Evolutionary conservation across 371 early-diverging fungal species (phyloP), one percentile per base, ranked within the genome.

Genomic region (Mucor circinelloides): DNA sequence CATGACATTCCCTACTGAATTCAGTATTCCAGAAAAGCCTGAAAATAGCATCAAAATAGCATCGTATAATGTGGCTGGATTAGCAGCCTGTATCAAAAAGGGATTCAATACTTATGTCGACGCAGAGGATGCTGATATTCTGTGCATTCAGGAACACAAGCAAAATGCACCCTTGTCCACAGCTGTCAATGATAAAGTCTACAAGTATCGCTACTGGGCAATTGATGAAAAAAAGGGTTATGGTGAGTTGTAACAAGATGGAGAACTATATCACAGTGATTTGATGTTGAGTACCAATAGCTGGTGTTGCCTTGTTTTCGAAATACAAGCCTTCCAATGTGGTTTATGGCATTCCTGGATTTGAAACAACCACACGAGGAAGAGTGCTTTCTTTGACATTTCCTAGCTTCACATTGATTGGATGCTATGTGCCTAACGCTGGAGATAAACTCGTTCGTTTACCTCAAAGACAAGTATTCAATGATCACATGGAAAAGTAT

Each of bases 131-230:
- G 89, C 97, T 0, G 95, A 94, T 74, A 84, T 97, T 30, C 52
- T 96, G 3, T 94, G 93, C 71, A 54, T 97, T 19, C 95, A 95
- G 72, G 96, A 97, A 69, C 93, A 93, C 42, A 96, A 97, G 73
- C 74, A 92, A 21, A 89, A 89, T 69, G 82, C 80, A 56, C 82
- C 89, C 17, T 32, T 71, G 30, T 64, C 74, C 1, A 80, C 70
- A 17, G 79, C 75, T 21, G 75, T 94, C 17, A 79, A 86, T 64
- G 80, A 85, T 38, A 80, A 85, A 64, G 73, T 75, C 28, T 94
- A 91, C 72, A 91, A 89, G 54, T 88, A 89, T 82, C 84, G 88
- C 62, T 92, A 89, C 64, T 90, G 90, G 91, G 78, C 76, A 2
- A 77, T 84, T 68, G 81, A 84, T 55, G 85, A 86, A 30, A 94